These are phyloP conservation scores for Penicillium verhagenii DNA, from an alignment of 495 filamentous ascomycete genomes.

Conservation along the genomic window DNA sequence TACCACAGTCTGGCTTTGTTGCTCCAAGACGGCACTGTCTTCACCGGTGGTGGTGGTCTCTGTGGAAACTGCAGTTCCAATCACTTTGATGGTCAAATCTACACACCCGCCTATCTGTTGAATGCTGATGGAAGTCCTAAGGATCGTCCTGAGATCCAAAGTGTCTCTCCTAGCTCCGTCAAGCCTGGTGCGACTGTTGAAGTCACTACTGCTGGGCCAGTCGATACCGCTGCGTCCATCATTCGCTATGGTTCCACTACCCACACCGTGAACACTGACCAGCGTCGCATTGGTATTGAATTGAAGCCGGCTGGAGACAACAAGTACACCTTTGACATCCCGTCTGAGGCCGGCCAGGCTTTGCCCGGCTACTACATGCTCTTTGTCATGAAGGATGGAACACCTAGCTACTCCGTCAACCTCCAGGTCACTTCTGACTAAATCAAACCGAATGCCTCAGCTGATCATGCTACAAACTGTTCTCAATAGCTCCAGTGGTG, in stretches of 20 bases:
- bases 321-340: slow-evolving; percentile 32
- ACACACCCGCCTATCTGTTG: slow-evolving; percentile 46
- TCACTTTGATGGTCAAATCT: slow-evolving; percentile 54
- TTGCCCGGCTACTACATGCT: slow-evolving; percentile 52
- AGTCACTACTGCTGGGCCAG: slow-evolving; percentile 30
- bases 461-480: too few relatives aligned
- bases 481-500: too few relatives aligned
- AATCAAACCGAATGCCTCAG: too few relatives aligned
- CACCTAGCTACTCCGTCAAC: slow-evolving; percentile 38
- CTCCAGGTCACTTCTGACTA: slow-evolving; percentile 20
- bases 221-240: slow-evolving; percentile 23
- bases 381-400: slow-evolving; percentile 43
- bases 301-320: slow-evolving; percentile 11
- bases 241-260: slow-evolving; percentile 44
- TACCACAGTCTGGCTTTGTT: slow-evolving; percentile 53
- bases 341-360: slow-evolving; percentile 40
- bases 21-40: slow-evolving; percentile 50
- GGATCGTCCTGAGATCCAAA: slow-evolving; percentile 37
- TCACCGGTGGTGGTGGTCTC: slow-evolving; percentile 53
- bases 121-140: slow-evolving; percentile 31
- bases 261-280: slow-evolving; percentile 52
- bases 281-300: slow-evolving; percentile 42
- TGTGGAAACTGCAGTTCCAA: slow-evolving; percentile 44
- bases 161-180: slow-evolving; percentile 19
- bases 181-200: slow-evolving; percentile 34